Base-by-base conservation (phyloP, 148 eudicot species). In the Polygonum maritimum region DNA sequence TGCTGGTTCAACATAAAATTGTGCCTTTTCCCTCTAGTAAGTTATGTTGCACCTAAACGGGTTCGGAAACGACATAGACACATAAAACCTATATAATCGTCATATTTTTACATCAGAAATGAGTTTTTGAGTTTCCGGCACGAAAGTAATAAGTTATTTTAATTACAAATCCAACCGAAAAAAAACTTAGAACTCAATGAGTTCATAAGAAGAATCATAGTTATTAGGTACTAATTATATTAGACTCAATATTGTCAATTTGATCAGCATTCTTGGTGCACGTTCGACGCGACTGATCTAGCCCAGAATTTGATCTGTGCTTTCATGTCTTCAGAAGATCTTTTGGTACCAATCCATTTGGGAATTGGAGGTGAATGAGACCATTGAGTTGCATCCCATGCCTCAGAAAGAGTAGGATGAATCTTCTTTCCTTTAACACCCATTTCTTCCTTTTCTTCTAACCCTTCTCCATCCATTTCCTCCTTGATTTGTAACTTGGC, bases 251-350 rank as follows among this genome's bases (percentile, higher is more conserved):
- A 26, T 57, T 60, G 36, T 26, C 36, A 26, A 60, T 60, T 67
- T 67, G 71, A 67, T 87, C 69, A 87, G 41, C 90, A 86, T 33
- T 86, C 86, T 84, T 84, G 89, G 48, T 89, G 90, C 67, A 87
- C 89, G 76, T 94, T 91, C 8, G 89, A 82, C 36, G 98, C 98
- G 69, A 94, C 94, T 16, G 92, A 87, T 84, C 93, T 85, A 51
- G 98, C 98, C 98, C 98, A 94, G 33, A 86, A 91, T 78, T 87
- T 94, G 85, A 94, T 87, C 78, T 88, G 97, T 13, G 84, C 88
- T 79, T 94, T 94, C 85, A 91, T 83, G 69, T 91, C 93, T 41
- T 87, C 89, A 58, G 83, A 40, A 2, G 90, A 86, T 31, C 78
- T 81, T 80, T 81, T 82, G 71, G 71, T 67, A 13, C 80, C 83